Evolutionary conservation across 352 stramenopile species (phyloP), one percentile per base, ranked within the genome.

Genomic region (Phytophthora pluvialis): DNA sequence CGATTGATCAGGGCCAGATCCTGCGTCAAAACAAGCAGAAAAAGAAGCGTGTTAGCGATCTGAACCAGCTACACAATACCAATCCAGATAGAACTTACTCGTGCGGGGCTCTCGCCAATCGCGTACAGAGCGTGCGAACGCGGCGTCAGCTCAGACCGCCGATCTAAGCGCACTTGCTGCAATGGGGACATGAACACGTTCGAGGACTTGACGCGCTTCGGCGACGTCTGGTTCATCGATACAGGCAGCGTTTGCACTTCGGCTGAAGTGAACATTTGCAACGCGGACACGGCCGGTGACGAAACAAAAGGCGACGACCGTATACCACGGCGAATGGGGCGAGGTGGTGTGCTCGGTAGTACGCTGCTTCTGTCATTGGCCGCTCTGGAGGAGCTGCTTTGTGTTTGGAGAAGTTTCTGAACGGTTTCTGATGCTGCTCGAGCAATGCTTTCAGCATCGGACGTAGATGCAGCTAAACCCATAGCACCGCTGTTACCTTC

Each of bases 131-230:
- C 88, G 36, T 94, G 88, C 1, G 86, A 94, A 0, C 88, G 82
- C 11, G 86, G 88, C 0, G 87, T 95, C 43, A 93, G 69, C 15
- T 90, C 70, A 9, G 83, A 82, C 13, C 85, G 83, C 25, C 87
- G 81, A 56, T 93, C 75, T 38, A 93, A 70, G 15, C 85, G 78
- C 9, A 86, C 77, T 57, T 94, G 89, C 60, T 93, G 86, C 28
- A 94, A 63, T 5, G 88, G 86, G 13, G 86, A 93, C 81, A 96
- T 92, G 67, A 93, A 96, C 15, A 96, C 73, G 55, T 96, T 96
- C 29, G 86, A 93, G 13, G 76, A 72, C 29, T 80, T 69, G 55
- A 96, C 81, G 18, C 88, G 88, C 62, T 94, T 91, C 3, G 88
- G 88, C 2, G 88, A 96, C 32, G 81, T 80, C 61, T 93, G 83